Evolutionary conservation across 345 rosid species (phyloP), one percentile per base, ranked within the genome.

Genomic region (Laguncularia racemosa): DNA sequence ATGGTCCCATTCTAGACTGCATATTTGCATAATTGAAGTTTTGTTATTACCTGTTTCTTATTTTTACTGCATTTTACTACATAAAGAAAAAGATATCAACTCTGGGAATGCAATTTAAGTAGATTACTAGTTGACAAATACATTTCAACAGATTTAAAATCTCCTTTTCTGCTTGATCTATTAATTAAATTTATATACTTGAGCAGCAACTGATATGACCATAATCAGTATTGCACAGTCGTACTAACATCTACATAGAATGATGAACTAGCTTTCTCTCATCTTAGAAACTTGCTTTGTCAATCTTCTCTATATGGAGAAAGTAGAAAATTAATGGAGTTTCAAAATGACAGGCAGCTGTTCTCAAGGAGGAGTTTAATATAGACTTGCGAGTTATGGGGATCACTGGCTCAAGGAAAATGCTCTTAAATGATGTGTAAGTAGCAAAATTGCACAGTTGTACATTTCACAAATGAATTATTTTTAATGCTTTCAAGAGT

Each of bases 351-450:
- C 65, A 67, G 99, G 87, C 89, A 61, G 95, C 67, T 15, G 76
- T 82, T 56, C 97, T 95, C n/a, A 95, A 95, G 78, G 92, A 90
- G 72, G 97, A 90, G 51, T 95, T 88, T 58, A 95, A 90, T 67
- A 95, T 95, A 68, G 99, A 90, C 72, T 71, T 95, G 73, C 96
- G 97, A 59, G 96, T 95, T 48, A 65, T 95, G 96, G 99, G 99
- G 66, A 84, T 95, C 71, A 83, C 82, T 53, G 84, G 97, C 65
- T 79, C 93, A 18, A 79, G 73, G 53, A 72, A 67, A 53, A 95
- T 95, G 99, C 78, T 90, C 59, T 51, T 95, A 68, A 85, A 88
- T 84, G 95, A 90, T 10, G 68, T 50, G 99, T 95, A 90, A 85
- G 97, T 67, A n/a, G n/a, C n/a, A n/a, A n/a, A n/a, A n/a, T n/a